phyloP scores from a whole-genome alignment of 768 basidiomycete species.

The Auricularia sp. region DNA sequence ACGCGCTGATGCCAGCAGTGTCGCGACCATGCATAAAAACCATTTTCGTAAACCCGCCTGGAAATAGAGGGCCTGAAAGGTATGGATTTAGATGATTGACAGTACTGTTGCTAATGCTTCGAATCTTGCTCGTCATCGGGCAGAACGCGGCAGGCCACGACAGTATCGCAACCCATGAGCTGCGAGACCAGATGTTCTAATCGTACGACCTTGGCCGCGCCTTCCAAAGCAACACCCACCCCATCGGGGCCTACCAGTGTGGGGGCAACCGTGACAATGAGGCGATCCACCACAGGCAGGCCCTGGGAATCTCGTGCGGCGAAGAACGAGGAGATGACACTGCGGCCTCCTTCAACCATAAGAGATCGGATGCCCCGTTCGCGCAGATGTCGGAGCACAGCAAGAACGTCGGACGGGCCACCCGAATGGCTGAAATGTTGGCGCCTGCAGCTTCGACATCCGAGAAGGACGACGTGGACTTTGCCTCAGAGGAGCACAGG shows the following conservation, averaged over 20 bases:
- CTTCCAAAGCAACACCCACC: conserved; percentile 39
- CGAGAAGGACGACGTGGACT: conserved; percentile 25
- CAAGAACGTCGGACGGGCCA: conserved; percentile 24
- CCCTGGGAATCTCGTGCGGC: conserved; percentile 12
- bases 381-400: conserved; percentile 44
- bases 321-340: conserved; percentile 69
- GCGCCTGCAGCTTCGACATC: conserved; percentile 60
- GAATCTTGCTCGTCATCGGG: neutral
- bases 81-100: too few relatives aligned
- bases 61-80: too few relatives aligned
- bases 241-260: conserved; percentile 69
- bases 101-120: too few relatives aligned
- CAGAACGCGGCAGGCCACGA: conserved; percentile 17
- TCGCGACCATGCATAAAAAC: too few relatives aligned
- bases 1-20: too few relatives aligned
- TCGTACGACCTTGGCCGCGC: conserved; percentile 13
- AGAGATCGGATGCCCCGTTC: conserved; percentile 54
- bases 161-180: conserved; percentile 24
- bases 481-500: conserved; percentile 34
- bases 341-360: conserved; percentile 95
- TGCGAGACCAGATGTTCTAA: conserved; percentile 21
- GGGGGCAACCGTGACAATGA: conserved; percentile 84
- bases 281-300: conserved; percentile 43
- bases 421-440: conserved; percentile 31
- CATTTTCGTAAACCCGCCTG: too few relatives aligned